Percentiles rank a stretch among this genome's conserved stretches.
Evolutionary conservation across 768 basidiomycete genomes (phyloP).

Genomic region (Boletus vinaceobasis): DNA sequence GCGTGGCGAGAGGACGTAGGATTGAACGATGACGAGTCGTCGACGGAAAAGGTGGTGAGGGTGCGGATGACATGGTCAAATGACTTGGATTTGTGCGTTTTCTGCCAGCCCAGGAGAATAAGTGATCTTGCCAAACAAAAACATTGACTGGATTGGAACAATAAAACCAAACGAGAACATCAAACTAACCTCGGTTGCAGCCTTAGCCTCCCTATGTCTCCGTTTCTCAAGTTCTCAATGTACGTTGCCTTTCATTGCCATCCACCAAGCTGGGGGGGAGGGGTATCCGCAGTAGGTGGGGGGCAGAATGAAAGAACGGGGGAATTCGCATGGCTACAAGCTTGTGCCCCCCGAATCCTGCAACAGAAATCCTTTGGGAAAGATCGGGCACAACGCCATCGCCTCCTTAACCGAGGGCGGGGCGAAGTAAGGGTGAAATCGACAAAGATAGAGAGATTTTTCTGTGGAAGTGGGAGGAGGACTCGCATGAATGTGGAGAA

Average conservation of each 20-base stretch:
- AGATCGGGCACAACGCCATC: constrained; percentile 59
- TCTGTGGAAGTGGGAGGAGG: constrained; percentile 32
- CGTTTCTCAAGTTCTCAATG: no score
- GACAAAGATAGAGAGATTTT: constrained; percentile 25
- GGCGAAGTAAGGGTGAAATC: constrained; percentile 32
- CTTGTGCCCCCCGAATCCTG: constrained; percentile 78
- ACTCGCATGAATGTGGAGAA: constrained; percentile 59
- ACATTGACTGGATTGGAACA: no score
- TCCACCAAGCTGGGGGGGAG: constrained; percentile 30
- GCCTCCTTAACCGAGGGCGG: constrained; percentile 51
- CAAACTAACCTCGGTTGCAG: no score
- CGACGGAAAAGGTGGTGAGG: no score
- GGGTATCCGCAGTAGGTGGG: constrained; percentile 33
- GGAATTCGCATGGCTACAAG: constrained; percentile 57
- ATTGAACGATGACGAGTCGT: no score
- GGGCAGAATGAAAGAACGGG: constrained; percentile 52
- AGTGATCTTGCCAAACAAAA: no score
- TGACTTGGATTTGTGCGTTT: no score
- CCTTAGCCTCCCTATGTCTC: no score
- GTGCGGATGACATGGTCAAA: no score
- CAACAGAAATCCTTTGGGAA: constrained; percentile 74
- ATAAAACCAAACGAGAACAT: no score
- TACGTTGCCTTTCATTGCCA: constrained; percentile 21
- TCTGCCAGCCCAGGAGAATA: no score
- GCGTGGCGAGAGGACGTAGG: no score